These are phyloP conservation scores for Rhazya stricta DNA, from an alignment of 257 asterid species.

Conservation along the genomic window DNA sequence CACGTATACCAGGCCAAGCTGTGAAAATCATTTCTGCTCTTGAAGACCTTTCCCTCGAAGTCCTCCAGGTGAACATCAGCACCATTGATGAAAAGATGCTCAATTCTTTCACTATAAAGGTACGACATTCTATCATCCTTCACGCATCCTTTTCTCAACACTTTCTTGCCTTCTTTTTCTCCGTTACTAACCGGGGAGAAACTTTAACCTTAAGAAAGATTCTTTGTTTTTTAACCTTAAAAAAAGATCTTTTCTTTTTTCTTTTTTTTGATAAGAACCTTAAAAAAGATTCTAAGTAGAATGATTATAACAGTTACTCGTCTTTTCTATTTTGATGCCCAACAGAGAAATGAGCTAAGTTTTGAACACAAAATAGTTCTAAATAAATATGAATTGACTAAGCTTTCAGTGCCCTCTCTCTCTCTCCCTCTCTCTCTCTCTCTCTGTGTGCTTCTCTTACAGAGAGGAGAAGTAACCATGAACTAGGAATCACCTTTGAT, in stretches of 20 bases:
- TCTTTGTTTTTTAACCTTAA: too few relatives aligned
- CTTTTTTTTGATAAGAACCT: too few relatives aligned
- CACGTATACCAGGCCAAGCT: slow-evolving; percentile 65
- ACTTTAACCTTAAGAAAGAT: too few relatives aligned
- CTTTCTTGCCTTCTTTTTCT: not conserved
- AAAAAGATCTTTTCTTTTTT: too few relatives aligned
- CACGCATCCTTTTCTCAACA: not conserved
- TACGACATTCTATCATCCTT: slow-evolving; percentile 17
- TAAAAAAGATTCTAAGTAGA: too few relatives aligned
- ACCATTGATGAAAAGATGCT: slow-evolving; percentile 60
- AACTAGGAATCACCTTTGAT: not conserved
- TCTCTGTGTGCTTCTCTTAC: too few relatives aligned
- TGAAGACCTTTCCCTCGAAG: slow-evolving; percentile 66
- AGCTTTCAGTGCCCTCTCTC: too few relatives aligned
- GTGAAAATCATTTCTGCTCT: slow-evolving; percentile 55
- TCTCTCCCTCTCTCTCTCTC: too few relatives aligned
- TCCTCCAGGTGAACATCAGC: slow-evolving; percentile 66
- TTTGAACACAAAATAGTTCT: not conserved
- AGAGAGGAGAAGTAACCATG: too few relatives aligned
- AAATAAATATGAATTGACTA: not conserved
- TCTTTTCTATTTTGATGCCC: not conserved
- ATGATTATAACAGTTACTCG: not conserved
- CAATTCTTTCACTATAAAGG: slow-evolving; percentile 88
- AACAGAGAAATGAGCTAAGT: not conserved
- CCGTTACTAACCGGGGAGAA: not conserved